Conservation (phyloP, 148 eudicot genomes). For the Chenopodium quinoa region DNA sequence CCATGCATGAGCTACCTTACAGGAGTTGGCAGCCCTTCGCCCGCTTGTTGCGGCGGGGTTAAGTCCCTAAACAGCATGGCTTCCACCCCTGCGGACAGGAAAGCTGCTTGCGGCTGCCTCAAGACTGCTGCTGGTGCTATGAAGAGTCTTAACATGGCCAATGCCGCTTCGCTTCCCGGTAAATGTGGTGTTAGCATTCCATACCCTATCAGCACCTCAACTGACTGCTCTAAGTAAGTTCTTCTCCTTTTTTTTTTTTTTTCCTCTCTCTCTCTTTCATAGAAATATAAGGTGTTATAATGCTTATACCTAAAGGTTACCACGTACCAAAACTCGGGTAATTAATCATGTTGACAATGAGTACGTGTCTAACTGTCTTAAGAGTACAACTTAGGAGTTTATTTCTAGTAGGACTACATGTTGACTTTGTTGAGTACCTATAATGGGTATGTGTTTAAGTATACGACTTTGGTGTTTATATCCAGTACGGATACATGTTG, state of each 20-base stretch:
- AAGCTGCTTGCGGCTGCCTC: constrained; percentile 36
- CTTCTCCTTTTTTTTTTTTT: neutral
- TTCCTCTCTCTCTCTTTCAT: neutral
- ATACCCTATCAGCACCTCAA: constrained; percentile 16
- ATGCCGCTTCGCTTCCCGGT: constrained; percentile 25
- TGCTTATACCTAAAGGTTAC: too few relatives aligned
- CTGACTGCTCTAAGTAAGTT: constrained; percentile 14
- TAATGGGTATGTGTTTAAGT: too few relatives aligned
- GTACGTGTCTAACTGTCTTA: too few relatives aligned
- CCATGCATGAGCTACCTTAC: constrained; percentile 34
- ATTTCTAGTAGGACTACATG: too few relatives aligned
- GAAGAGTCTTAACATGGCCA: constrained; percentile 12
- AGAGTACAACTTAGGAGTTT: too few relatives aligned
- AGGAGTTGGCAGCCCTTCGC: neutral
- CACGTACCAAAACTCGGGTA: too few relatives aligned
- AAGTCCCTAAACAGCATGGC: constrained; percentile 33
- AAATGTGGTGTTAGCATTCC: constrained; percentile 28
- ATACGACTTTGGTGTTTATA: too few relatives aligned
- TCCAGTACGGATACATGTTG: too few relatives aligned
- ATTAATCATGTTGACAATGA: too few relatives aligned
- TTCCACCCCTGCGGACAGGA: constrained; percentile 33
- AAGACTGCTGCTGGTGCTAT: constrained; percentile 25
- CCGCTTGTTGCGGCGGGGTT: constrained; percentile 30
- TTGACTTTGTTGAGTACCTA: too few relatives aligned
- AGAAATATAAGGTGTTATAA: neutral